phyloP scores from a whole-genome alignment of 1,284 basidiomycete species.

The Sporisorium exsertum region DNA sequence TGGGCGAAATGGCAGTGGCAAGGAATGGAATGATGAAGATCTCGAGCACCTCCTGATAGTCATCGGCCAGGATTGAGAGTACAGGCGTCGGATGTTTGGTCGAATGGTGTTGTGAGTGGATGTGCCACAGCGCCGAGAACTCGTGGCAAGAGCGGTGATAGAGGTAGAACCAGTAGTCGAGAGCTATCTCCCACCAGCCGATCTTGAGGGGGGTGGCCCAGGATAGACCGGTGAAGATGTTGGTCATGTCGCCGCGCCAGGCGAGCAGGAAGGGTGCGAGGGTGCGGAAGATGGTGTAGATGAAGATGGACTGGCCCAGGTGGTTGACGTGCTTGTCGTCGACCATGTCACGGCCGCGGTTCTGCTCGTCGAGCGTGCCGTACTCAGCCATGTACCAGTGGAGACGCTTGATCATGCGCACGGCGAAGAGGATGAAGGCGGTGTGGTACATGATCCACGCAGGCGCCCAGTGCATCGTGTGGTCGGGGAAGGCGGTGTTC shows the following conservation, averaged over 20 bases:
- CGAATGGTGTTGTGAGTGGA: constrained; percentile 59
- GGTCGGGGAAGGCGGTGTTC: constrained; percentile 55
- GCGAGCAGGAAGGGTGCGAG: constrained; percentile 59
- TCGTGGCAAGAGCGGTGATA: constrained; percentile 63
- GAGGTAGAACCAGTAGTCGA: constrained; percentile 63
- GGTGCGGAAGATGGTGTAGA: constrained; percentile 66
- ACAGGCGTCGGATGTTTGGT: constrained; percentile 64
- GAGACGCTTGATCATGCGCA: constrained; percentile 54
- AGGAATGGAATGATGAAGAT: constrained; percentile 59
- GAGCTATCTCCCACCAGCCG: constrained; percentile 59
- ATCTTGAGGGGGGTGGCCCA: constrained; percentile 61
- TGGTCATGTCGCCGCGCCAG: constrained; percentile 62
- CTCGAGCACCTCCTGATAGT: constrained; percentile 62
- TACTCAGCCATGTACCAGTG: constrained; percentile 58
- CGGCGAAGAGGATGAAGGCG: constrained; percentile 57
- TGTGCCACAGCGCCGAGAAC: constrained; percentile 53
- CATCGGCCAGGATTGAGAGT: constrained; percentile 61
- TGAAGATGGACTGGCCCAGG: constrained; percentile 62
- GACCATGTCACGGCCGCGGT: constrained; percentile 64
- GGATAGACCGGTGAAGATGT: constrained; percentile 53
- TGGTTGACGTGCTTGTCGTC: constrained; percentile 66
- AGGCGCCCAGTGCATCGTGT: constrained; percentile 60
- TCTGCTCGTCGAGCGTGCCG: constrained; percentile 63
- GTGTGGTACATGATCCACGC: constrained; percentile 61
- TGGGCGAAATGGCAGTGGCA: constrained; percentile 53